Evolutionary conservation across 2,329 filamentous ascomycete genomes (phyloP).

Genomic region (Colletotrichum lini): DNA sequence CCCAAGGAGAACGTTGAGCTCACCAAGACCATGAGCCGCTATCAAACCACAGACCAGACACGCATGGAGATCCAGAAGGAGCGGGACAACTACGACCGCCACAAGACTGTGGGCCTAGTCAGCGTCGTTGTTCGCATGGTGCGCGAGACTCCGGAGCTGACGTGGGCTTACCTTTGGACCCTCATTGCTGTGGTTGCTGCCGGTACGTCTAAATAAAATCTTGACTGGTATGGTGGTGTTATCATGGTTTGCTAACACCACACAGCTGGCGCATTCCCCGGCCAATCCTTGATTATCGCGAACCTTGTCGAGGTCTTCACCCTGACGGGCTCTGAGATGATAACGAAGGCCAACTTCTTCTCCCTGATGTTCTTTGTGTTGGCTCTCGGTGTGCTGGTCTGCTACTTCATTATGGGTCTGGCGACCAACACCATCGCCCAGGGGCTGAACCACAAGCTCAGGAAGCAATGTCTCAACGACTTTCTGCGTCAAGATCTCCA

Average conservation of each 20-base stretch:
- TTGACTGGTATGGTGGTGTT: too few species aligned
- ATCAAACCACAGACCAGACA: constrained; percentile 49
- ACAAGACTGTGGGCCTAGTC: constrained; percentile 51
- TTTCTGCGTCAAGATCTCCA: constrained; percentile 58
- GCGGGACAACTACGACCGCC: constrained; percentile 54
- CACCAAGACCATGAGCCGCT: constrained; percentile 51
- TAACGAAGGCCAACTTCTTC: constrained; percentile 64
- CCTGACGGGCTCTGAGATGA: constrained; percentile 50
- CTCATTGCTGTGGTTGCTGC: constrained; percentile 49
- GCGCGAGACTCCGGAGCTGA: constrained; percentile 55
- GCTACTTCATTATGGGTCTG: constrained; percentile 59
- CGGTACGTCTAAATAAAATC: constrained; percentile 39
- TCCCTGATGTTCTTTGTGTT: constrained; percentile 69
- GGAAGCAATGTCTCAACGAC: constrained; percentile 48
- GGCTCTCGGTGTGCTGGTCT: constrained; percentile 59
- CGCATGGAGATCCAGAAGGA: constrained; percentile 53
- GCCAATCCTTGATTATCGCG: constrained; percentile 60
- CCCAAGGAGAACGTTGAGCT: constrained; percentile 42
- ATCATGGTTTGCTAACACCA: background rate
- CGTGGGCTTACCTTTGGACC: constrained; percentile 53
- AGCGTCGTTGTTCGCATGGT: constrained; percentile 52
- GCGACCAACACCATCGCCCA: constrained; percentile 53
- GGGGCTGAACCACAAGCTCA: constrained; percentile 46
- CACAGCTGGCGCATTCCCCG: constrained; percentile 56
- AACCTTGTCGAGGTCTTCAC: constrained; percentile 59